Percentiles rank a stretch among this genome's conserved stretches.
Evolutionary conservation across 805 yeast species (phyloP).

Genomic region (Candida tibetensis): DNA sequence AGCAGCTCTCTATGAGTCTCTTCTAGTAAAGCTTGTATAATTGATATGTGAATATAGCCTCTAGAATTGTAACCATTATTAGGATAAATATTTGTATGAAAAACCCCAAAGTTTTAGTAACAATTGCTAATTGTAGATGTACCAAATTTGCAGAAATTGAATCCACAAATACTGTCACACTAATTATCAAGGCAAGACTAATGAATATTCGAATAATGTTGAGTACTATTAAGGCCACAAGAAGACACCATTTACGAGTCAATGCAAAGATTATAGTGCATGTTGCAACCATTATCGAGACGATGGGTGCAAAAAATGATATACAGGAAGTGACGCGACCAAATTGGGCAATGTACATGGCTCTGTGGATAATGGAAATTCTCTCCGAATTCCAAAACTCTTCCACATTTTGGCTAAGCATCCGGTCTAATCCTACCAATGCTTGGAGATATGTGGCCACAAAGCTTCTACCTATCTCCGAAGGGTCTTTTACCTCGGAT

Average conservation of each 20-base stretch:
- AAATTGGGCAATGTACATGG: not conserved
- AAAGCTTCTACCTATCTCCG: conserved; percentile 12
- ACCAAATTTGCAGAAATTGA: not conserved
- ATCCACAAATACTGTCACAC: not conserved
- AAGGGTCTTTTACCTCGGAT: conserved; percentile 38
- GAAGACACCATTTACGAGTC: not conserved
- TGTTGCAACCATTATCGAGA: not conserved
- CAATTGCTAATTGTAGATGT: not conserved
- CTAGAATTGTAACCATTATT: too few relatives aligned
- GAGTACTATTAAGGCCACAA: not conserved
- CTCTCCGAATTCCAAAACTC: not conserved
- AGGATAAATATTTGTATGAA: not conserved
- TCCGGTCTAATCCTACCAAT: not conserved
- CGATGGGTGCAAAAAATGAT: not conserved
- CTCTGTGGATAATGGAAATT: not conserved
- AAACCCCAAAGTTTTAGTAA: not conserved
- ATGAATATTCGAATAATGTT: not conserved
- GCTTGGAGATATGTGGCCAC: conserved; percentile 7
- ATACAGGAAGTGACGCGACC: not conserved
- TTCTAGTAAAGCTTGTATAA: too few relatives aligned
- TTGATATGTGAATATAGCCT: too few relatives aligned
- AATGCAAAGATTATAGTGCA: not conserved
- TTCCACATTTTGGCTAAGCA: not conserved
- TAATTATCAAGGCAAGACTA: not conserved
- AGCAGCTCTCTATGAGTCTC: too few relatives aligned